Conservation (phyloP, 2,329 filamentous ascomycete species). For the Fusarium proliferatum region DNA sequence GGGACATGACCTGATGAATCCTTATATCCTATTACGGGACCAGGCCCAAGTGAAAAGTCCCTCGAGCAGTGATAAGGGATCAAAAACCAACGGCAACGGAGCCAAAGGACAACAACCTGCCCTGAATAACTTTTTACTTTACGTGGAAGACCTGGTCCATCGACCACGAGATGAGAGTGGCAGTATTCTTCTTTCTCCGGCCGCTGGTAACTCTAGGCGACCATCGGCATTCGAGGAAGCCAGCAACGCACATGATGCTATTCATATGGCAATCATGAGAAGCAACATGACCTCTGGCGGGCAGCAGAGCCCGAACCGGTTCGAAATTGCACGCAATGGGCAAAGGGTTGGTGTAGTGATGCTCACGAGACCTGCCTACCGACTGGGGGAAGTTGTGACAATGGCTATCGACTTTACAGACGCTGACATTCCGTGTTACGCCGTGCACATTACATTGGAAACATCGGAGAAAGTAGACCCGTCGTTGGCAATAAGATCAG, state of each 20-base stretch:
- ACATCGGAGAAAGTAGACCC: conserved; percentile 86
- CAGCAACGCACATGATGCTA: conserved; percentile 80
- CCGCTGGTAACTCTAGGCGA: conserved; percentile 64
- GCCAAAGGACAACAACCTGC: conserved; percentile 51
- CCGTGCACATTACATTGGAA: conserved; percentile 85
- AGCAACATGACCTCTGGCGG: conserved; percentile 75
- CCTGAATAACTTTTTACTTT: conserved; percentile 76
- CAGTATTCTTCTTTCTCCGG: conserved; percentile 77
- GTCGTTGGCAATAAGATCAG: conserved; percentile 83
- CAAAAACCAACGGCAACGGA: conserved; percentile 47
- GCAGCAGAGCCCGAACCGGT: conserved; percentile 89
- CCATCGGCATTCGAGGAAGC: conserved; percentile 67
- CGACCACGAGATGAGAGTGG: conserved; percentile 65
- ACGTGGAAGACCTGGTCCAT: conserved; percentile 79
- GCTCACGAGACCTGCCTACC: conserved; percentile 87
- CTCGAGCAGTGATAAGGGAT: conserved; percentile 41
- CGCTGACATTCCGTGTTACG: conserved; percentile 84
- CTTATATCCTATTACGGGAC: conserved; percentile 89
- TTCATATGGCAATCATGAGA: conserved; percentile 89
- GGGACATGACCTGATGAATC: conserved; percentile 93
- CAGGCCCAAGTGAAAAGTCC: conserved; percentile 73
- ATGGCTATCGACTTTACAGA: conserved; percentile 86
- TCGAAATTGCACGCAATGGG: conserved; percentile 94
- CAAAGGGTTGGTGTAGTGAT: conserved; percentile 90
- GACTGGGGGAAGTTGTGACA: conserved; percentile 87